Conservation (phyloP, 2,329 filamentous ascomycete species). For the Keithomyces neogunnii region DNA sequence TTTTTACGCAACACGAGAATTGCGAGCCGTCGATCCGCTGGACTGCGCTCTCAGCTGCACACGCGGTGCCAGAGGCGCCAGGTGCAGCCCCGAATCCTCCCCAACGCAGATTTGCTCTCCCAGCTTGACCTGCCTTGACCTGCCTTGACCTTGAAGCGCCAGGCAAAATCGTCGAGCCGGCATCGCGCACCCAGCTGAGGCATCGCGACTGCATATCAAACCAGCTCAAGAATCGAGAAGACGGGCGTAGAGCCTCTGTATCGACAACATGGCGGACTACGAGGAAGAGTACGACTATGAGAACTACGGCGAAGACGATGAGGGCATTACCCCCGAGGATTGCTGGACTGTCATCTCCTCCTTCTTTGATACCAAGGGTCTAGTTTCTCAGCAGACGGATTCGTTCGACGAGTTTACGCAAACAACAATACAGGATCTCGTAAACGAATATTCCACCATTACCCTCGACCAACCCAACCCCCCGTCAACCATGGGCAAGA, state of each 20-base stretch:
- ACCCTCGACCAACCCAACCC: constrained; percentile 91
- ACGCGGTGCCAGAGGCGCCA: constrained; percentile 23
- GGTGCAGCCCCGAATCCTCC: constrained; percentile 22
- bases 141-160: background rate
- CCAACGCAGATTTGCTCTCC: constrained; percentile 9
- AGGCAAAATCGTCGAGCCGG: background rate
- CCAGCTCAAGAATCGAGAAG: background rate
- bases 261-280: constrained; percentile 43
- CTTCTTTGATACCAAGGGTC: constrained; percentile 92
- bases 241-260: background rate
- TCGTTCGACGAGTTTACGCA: constrained; percentile 97
- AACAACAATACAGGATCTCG: constrained; percentile 88
- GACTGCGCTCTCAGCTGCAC: constrained; percentile 21
- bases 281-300: constrained; percentile 57
- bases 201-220: background rate
- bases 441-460: constrained; percentile 84
- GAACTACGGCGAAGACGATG: constrained; percentile 59
- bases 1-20: background rate
- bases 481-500: constrained; percentile 63
- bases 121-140: constrained; percentile 11
- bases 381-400: constrained; percentile 95
- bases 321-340: constrained; percentile 85
- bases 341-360: constrained; percentile 97
- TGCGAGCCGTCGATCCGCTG: constrained; percentile 11
- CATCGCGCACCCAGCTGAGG: background rate